Conservation (phyloP, 768 basidiomycete species). For the Crucibulum laeve region DNA sequence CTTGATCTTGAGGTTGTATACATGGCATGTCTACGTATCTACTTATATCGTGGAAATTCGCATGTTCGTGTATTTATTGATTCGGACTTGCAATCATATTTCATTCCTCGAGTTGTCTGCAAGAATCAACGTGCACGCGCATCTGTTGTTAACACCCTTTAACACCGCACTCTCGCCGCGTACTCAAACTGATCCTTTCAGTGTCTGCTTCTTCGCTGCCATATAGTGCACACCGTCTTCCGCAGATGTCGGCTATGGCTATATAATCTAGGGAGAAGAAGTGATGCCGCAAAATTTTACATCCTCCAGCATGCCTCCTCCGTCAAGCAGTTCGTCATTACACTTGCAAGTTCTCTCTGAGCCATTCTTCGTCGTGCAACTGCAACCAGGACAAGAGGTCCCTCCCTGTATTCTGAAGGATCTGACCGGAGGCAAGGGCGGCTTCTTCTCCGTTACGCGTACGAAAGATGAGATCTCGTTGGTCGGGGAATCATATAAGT, state of each 20-base stretch:
- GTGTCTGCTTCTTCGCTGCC: not conserved
- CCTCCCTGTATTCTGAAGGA: slow-evolving; percentile 28
- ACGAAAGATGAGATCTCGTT: slow-evolving; percentile 61
- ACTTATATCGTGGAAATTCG: too few relatives aligned
- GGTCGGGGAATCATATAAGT: slow-evolving; percentile 38
- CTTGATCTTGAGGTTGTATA: too few relatives aligned
- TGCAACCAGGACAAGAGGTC: slow-evolving; percentile 30
- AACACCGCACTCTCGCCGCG: slow-evolving; percentile 6
- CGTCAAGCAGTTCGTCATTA: slow-evolving; percentile 39
- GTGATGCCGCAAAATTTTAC: too few relatives aligned
- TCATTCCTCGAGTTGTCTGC: not conserved
- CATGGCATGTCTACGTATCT: too few relatives aligned
- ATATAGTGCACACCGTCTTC: too few relatives aligned
- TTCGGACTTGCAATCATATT: too few relatives aligned
- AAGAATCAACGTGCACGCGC: not conserved
- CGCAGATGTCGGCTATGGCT: too few relatives aligned
- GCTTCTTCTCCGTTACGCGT: slow-evolving; percentile 52
- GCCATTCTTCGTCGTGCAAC: slow-evolving; percentile 42
- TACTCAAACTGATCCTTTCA: too few relatives aligned
- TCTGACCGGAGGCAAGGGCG: slow-evolving; percentile 17
- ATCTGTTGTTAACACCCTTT: slow-evolving; percentile 5
- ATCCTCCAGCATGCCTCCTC: slow-evolving; percentile 39
- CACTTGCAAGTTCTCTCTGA: slow-evolving; percentile 40
- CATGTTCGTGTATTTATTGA: too few relatives aligned
- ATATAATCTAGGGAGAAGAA: too few relatives aligned